Conservation (phyloP, 352 stramenopile genomes). For the Pythium diclinum region DNA sequence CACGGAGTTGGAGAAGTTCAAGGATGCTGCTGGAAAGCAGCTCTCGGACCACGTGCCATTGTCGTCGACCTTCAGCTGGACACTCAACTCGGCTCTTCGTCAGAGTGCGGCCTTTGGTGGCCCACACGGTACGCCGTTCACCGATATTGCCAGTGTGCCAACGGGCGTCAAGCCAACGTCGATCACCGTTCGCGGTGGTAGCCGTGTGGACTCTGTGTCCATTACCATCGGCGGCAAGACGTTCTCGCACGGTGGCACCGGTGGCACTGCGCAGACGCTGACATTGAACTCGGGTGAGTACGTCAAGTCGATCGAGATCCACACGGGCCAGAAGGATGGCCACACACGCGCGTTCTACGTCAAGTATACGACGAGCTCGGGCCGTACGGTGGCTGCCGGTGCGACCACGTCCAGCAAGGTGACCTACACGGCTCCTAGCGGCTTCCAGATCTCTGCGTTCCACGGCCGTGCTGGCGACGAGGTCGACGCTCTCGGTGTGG, state of each 20-base stretch:
- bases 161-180: conserved; percentile 30
- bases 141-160: conserved; percentile 29
- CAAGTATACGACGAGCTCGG: conserved; percentile 36
- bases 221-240: conserved; percentile 25
- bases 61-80: conserved; percentile 42
- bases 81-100: conserved; percentile 26
- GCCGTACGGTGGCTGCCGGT: conserved; percentile 32
- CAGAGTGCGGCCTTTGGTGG: conserved; percentile 39
- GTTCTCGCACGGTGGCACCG: conserved; percentile 37
- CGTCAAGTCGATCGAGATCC: conserved; percentile 40
- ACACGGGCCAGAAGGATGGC: conserved; percentile 39
- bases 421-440: conserved; percentile 31
- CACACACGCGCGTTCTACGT: conserved; percentile 48
- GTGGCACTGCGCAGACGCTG: conserved; percentile 35
- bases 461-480: conserved; percentile 39
- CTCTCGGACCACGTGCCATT: conserved; percentile 53
- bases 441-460: conserved; percentile 48
- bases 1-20: conserved; percentile 43
- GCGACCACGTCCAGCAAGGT: conserved; percentile 31
- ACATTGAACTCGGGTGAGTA: conserved; percentile 38
- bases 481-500: conserved; percentile 40
- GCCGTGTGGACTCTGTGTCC: conserved; percentile 40
- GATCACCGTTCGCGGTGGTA: conserved; percentile 31
- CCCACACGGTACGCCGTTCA: conserved; percentile 40
- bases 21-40: conserved; percentile 31